Evolutionary conservation across 2,329 filamentous ascomycete species (phyloP), one percentile per base, ranked within the genome.

Genomic region (Davidsoniella eucalypti): DNA sequence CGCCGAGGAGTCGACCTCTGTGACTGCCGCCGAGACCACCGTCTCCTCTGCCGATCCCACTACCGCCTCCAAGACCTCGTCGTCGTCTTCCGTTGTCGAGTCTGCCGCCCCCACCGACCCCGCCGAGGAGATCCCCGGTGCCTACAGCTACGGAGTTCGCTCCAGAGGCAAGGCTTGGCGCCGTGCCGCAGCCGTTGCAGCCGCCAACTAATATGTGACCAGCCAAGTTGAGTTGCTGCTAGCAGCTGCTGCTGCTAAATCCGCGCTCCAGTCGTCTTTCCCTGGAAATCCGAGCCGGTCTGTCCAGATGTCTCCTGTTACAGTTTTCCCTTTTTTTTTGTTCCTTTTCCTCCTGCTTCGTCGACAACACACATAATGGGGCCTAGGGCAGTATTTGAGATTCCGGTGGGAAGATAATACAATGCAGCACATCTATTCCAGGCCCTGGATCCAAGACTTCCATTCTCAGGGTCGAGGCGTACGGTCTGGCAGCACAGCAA

Each of bases 21-120:
- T 41, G 37, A 9, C 10, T 37, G 41, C 17, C 36, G 9, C 26
- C 36, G 40, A 49, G 40, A 49, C 47, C 41, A 44, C 37, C 17
- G 37, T 49, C 38, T 46, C 49, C 17, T 53, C 52, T 14, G 48
- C 52, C 16, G 49, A 53, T 17, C 52, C 52, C 21, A 41, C 43
- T 25, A 17, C 14, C 16, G 8, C 45, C 17, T 18, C 33, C 14
- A 36, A 42, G 25, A 47, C 41, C 14, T 47, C 43, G 3, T 53
- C 42, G 9, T 12, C 47, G n/a, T 12, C 36, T 8, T 16, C 21
- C n/a, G 14, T 26, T 18, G 46, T 43, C 26, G 37, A 42, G 36
- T 46, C 51, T 5, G 17, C 46, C 12, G 26, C 47, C 14, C 36
- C 7, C 10, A 41, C 47, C 6, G 38, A 40, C 14, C 2, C 41